Evolutionary conservation across 345 rosid genomes (phyloP), one percentile per base, ranked within the genome.

Genomic region (Raphanus raphanistrum): DNA sequence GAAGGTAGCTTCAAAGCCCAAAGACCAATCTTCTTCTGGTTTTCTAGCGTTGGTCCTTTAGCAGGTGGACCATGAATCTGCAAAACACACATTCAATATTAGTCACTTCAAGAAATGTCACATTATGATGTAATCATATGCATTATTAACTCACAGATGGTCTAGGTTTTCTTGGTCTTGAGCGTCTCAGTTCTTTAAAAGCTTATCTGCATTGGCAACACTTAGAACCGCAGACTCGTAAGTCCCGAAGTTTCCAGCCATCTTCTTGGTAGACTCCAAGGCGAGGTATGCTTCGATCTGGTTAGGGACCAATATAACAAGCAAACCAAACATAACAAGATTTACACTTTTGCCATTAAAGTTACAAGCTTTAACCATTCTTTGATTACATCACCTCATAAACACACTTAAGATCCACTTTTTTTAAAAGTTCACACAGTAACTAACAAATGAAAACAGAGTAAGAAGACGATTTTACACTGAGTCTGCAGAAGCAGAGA

Each of bases 11-110:
- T 94, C 57, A 90, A 68, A 26, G 97, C 92, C 94, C 90, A 87
- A 50, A 91, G 90, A 31, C 94, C 94, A 73, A 89, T 73, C 80
- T 88, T 84, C 77, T 90, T 86, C 77, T 87, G 96, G 71, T 85
- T 84, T 68, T 94, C 97, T 17, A 91, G 57, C 1, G 66, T 27
- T 33, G 93, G 77, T 33, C 93, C 93, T 83, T 81, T 89, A 43
- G 91, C 82, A 74, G 90, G 88, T 11, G 96, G 87, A 68, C 93
- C 98, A 33, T 84, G 87, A 87, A 94, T 91, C 98, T 91, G 86
- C 82, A 21, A 84, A 76, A 57, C 1, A 66, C 69, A 16, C 26
- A 4, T 31, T 33, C 55, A 67, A 26, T 59, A 50, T 50, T 29
- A 28, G 67, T 48, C 68, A 65, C 35, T 4, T 55, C 10, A 70